A percentile compares a stretch with the other conserved stretches of the same genome.
Evolutionary conservation across 2,329 filamentous ascomycete species (phyloP).

Genomic region (Arthrinium phaeospermum): DNA sequence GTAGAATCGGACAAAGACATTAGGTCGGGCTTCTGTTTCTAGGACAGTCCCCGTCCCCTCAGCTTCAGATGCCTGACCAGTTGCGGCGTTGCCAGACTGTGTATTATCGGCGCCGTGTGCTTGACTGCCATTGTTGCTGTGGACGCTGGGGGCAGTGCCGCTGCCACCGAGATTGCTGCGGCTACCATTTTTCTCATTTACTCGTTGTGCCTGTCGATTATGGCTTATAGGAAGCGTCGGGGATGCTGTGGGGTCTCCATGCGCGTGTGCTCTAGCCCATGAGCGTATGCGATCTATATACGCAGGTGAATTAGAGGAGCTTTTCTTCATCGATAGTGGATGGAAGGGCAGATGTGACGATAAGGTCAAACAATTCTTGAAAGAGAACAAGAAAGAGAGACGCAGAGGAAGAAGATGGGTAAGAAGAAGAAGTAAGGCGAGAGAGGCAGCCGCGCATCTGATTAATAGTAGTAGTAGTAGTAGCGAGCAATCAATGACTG

Average conservation of each 20-base stretch:
- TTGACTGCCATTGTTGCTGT: constrained; percentile 33
- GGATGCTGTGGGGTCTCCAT: constrained; percentile 53
- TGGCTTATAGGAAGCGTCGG: constrained; percentile 48
- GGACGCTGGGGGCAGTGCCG: constrained; percentile 30
- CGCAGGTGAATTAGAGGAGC: constrained; percentile 55
- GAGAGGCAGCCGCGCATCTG: constrained; percentile 13
- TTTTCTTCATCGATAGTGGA: constrained; percentile 65
- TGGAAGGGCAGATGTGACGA: constrained; percentile 42
- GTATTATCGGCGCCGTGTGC: constrained; percentile 32
- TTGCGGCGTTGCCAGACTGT: constrained; percentile 42
- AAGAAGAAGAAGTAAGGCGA: background rate
- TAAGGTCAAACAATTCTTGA: constrained; percentile 28
- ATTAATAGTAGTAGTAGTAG: constrained; percentile 17
- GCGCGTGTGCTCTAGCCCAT: constrained; percentile 59
- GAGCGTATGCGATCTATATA: constrained; percentile 63
- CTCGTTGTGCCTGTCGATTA: constrained; percentile 25
- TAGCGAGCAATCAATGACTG: background rate
- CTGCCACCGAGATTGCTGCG: constrained; percentile 27
- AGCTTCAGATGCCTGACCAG: constrained; percentile 50
- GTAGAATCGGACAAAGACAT: constrained; percentile 43
- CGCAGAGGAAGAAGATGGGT: background rate
- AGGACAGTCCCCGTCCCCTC: constrained; percentile 64
- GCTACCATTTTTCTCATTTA: constrained; percentile 29
- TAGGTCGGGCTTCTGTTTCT: constrained; percentile 37
- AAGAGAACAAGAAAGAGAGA: background rate